phyloP scores from a whole-genome alignment of 176 grass and related monocot genomes.

The Triticum dicoccoides region DNA sequence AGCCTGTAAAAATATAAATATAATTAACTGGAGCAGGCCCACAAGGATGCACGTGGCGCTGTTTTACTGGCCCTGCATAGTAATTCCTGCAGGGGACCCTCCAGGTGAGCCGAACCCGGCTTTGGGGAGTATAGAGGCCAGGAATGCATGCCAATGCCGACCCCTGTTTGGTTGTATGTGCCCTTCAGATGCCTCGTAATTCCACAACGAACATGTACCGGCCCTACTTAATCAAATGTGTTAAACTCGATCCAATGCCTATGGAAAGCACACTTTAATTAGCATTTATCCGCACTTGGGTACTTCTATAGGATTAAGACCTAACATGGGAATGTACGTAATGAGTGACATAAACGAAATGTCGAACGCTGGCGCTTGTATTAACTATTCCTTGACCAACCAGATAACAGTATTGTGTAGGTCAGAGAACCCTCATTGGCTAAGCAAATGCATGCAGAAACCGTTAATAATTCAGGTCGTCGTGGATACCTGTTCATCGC shows the following conservation, averaged over 20 bases:
- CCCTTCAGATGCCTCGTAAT: constrained; percentile 9
- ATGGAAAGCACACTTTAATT: background rate
- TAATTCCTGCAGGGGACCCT: too few relatives aligned
- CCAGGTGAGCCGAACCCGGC: too few relatives aligned
- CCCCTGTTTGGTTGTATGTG: background rate
- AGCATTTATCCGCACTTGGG: background rate
- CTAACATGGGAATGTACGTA: background rate
- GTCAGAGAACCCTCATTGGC: constrained; percentile 33
- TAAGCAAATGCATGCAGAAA: background rate
- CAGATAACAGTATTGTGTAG: background rate
- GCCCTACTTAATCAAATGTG: background rate
- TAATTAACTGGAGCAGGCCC: too few relatives aligned
- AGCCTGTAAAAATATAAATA: too few relatives aligned
- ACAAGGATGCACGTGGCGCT: too few relatives aligned
- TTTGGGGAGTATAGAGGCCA: constrained; percentile 3
- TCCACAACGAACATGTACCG: background rate
- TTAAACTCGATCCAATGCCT: background rate
- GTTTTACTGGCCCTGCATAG: too few relatives aligned
- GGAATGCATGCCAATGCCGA: background rate
- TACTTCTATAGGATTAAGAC: background rate
- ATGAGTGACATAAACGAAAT: background rate
- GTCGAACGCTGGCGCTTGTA: background rate
- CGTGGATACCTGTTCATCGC: background rate
- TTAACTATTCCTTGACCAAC: constrained; percentile 14
- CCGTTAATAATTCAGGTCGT: background rate